phyloP scores from a whole-genome alignment of 768 basidiomycete genomes.

The Trametes cubensis region DNA sequence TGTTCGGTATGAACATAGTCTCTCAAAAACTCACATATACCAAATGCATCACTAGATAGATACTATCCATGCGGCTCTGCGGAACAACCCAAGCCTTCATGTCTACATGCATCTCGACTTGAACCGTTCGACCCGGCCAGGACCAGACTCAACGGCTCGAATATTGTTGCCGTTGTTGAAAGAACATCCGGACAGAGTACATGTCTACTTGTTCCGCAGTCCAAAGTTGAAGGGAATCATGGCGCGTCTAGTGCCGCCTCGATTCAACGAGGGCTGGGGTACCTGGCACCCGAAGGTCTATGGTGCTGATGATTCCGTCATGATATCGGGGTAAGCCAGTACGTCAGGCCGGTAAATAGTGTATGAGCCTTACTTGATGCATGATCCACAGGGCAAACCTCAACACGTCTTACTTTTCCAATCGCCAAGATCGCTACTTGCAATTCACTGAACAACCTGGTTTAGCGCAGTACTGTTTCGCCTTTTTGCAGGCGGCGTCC shows the following conservation, averaged over 20 bases:
- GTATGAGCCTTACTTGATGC: background rate
- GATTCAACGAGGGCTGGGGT: slow-evolving; percentile 95
- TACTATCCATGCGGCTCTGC: slow-evolving; percentile 62
- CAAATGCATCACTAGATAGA: slow-evolving; percentile 56
- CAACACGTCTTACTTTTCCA: slow-evolving; percentile 89
- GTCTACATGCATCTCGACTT: slow-evolving; percentile 79
- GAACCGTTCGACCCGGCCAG: slow-evolving; percentile 76
- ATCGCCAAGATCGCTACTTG: slow-evolving; percentile 94
- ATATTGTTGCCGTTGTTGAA: slow-evolving; percentile 72
- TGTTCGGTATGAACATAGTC: no score
- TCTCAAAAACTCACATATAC: no score
- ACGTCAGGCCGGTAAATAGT: slow-evolving; percentile 1
- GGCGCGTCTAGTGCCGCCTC: slow-evolving; percentile 78
- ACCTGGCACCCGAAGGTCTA: slow-evolving; percentile 99
- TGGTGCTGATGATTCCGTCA: slow-evolving; percentile 87
- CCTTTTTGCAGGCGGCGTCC: slow-evolving; percentile 70
- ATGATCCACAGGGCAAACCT: slow-evolving; percentile 76
- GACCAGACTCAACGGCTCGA: slow-evolving; percentile 66
- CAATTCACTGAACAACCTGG: slow-evolving; percentile 61
- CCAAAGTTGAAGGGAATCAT: slow-evolving; percentile 79
- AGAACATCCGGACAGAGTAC: slow-evolving; percentile 72
- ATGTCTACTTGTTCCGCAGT: slow-evolving; percentile 83
- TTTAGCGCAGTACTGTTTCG: slow-evolving; percentile 82
- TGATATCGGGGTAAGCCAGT: slow-evolving; percentile 85
- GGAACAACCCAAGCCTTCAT: slow-evolving; percentile 58